Evolutionary conservation across 2,329 filamentous ascomycete species (phyloP), one percentile per base, ranked within the genome.

Genomic region (Neofusicoccum umdonicola): DNA sequence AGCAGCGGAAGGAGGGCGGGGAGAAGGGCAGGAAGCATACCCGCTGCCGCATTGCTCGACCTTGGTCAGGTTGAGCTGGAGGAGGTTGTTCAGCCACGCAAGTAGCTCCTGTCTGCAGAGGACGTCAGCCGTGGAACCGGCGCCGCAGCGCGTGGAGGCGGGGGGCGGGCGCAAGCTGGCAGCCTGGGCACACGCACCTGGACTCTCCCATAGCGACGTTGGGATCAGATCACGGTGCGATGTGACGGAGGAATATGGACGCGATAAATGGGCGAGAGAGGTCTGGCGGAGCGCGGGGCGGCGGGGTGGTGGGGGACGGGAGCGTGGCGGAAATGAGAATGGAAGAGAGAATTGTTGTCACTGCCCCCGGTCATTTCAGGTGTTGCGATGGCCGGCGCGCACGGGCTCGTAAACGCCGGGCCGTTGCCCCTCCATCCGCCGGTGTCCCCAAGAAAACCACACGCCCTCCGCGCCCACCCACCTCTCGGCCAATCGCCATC

Each of bases 41-140:
- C 94, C 95, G 75, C 94, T 98, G 78, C 95, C 95, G 79, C 94
- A 98, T 85, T 99, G 95, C 83, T 99, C 95, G 78, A 99, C 92
- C 82, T 97, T 98, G 74, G 85, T 98, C 74, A 99, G 88, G 83
- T 98, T 99, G 75, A 99, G 90, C 83, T 97, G 93, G 60, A 99
- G 88, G 68, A 99, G 90, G 85, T 91, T 94, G 85, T 99, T 99
- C 71, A 98, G 84, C 95, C 95, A 99, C 82, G 89, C 87, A 72
- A 99, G 85, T 72, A 99, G 88, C 83, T 99, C 95, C 82, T 99
- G 95, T 84, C 95, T 98, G 73, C 66, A 68, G 37, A 11, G 9
- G 27, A 3, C 3, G 63, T 65, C 19, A 65, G 54, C 50, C 17
- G 22, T 1, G 15, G 66, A 66, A 66, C 66, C 68, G 66, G 63